Base-by-base conservation (phyloP, 2,329 filamentous ascomycete species). In the Dothidotthia symphoricarpi region DNA sequence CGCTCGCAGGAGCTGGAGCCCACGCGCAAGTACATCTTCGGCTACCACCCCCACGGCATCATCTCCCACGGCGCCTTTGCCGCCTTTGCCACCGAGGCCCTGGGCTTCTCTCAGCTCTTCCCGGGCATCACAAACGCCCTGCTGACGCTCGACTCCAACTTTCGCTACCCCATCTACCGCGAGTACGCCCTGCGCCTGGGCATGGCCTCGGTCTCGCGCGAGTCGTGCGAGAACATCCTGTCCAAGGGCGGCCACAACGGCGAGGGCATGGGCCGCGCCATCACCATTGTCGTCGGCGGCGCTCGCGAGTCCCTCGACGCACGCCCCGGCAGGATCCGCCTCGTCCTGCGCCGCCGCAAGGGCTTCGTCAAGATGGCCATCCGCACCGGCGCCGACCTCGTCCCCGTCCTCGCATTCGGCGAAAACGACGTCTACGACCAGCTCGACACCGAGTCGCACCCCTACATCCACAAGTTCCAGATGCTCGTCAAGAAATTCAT, bases 371-470 rank as follows among this genome's bases (percentile, higher is more conserved):
- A 95, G 72, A 78, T 97, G 64, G 93, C 91, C 0, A 84, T 97
- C 42, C 81, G 88, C 31, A 88, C 85, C 3, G 90, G 91, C n/a
- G 91, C 93, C 2, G 91, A 96, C 59, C 76, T 98, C 1, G 91
- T 98, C 0, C 93, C 93, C 0, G 87, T 95, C 2, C 75, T 98
- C 13, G 85, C 83, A 1, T 97, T 98, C 61, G 93, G 93, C 29
- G 93, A 98, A 71, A 97, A 96, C 64, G 88, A 96, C 55, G 73
- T 97, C 3, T 98, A 97, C 72, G 88, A 96, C 50, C 91, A 97
- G 68, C 75, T 96, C 34, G 80, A 84, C 49, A 82, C 86, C 1
- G 78, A 83, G 45, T 76, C 80, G 22, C 88, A 95, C 59, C 89
- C 91, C 1, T 72, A 80, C 43, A 80, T 97, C 37, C 86, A 91